Evolutionary conservation across 805 yeast genomes (phyloP).

Genomic region (Starmerella apicola): DNA sequence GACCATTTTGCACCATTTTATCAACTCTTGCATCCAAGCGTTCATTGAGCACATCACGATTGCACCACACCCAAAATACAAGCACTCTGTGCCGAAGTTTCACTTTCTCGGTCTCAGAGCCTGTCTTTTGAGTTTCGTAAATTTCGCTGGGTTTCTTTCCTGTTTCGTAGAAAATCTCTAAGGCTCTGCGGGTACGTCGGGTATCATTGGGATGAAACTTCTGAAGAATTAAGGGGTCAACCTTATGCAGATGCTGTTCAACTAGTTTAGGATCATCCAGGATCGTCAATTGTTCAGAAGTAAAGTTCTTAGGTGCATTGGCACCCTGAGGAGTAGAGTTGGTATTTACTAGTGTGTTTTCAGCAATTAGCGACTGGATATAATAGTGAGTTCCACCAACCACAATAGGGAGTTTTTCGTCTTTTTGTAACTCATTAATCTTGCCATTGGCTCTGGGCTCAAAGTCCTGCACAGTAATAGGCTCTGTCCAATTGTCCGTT

Average conservation of each 20-base stretch:
- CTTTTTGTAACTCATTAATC: constrained; percentile 49
- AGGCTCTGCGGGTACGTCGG: constrained; percentile 62
- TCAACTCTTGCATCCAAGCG: constrained; percentile 75
- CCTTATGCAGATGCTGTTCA: constrained; percentile 34
- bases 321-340: neutral
- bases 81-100: constrained; percentile 29
- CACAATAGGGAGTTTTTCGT: constrained; percentile 70
- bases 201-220: constrained; percentile 90
- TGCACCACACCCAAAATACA: constrained; percentile 73
- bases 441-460: constrained; percentile 48
- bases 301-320: neutral
- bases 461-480: constrained; percentile 67
- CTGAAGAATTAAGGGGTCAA: constrained; percentile 61
- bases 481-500: constrained; percentile 56
- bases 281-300: constrained; percentile 5
- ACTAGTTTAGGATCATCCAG: constrained; percentile 25
- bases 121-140: constrained; percentile 52
- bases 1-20: constrained; percentile 63
- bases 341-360: constrained; percentile 45
- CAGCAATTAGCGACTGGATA: constrained; percentile 61
- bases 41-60: constrained; percentile 40
- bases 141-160: constrained; percentile 58
- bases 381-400: constrained; percentile 97
- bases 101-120: constrained; percentile 28
- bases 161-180: constrained; percentile 64